Percentiles rank a stretch among this genome's conserved stretches.
Conservation (phyloP, 495 filamentous ascomycete genomes). For the Hypoxylon lienhwacheense region DNA sequence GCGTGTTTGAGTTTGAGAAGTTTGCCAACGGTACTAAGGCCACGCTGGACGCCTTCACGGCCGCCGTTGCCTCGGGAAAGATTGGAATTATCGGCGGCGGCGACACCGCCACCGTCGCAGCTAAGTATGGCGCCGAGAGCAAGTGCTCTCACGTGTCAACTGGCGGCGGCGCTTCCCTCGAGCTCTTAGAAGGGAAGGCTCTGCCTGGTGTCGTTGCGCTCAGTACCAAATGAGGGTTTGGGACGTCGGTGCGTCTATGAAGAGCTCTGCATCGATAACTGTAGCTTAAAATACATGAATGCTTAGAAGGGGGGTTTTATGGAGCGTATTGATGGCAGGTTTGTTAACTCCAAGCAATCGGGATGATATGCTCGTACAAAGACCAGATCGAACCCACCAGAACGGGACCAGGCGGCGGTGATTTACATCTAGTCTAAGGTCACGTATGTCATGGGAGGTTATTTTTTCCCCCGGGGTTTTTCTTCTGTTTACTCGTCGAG, state of each 20-base stretch:
- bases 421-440: constrained; percentile 30
- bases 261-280: too few species aligned
- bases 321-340: too few species aligned
- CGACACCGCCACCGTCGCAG: constrained; percentile 96
- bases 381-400: too few species aligned
- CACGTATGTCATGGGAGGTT: constrained; percentile 2
- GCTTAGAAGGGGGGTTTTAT: constrained; percentile 4
- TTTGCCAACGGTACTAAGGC: constrained; percentile 91
- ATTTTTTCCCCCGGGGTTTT: too few species aligned
- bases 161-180: constrained; percentile 91
- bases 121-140: constrained; percentile 93
- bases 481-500: too few species aligned
- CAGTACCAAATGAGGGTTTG: constrained; percentile 59
- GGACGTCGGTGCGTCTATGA: constrained; percentile 16
- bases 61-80: constrained; percentile 74
- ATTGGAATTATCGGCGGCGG: constrained; percentile 98
- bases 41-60: constrained; percentile 82
- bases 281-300: too few species aligned
- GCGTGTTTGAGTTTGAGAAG: constrained; percentile 95
- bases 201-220: constrained; percentile 92
- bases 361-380: constrained; percentile 1
- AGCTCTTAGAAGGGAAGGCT: constrained; percentile 96
- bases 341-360: not conserved
- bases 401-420: constrained; percentile 16
- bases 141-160: constrained; percentile 98